Evolutionary conservation across 306 rosid genomes (phyloP).

Genomic region (Malus asiatica): DNA sequence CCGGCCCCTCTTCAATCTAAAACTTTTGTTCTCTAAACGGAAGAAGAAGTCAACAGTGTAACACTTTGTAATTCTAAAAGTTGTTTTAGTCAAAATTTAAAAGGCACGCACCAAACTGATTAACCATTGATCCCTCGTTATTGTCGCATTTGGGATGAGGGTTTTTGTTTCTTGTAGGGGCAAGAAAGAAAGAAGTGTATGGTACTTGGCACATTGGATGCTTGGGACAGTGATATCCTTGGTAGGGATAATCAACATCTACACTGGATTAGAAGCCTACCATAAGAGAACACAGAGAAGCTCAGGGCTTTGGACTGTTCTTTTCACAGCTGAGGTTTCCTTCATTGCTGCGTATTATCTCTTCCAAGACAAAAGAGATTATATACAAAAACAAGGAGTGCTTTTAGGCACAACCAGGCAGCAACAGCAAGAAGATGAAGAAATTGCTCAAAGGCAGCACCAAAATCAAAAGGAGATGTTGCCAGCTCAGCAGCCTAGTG

Average conservation of each 20-base stretch:
- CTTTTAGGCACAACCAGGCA: conserved; percentile 24
- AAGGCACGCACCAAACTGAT: too few species aligned
- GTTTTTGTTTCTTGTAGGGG: conserved; percentile 39
- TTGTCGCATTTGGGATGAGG: not conserved
- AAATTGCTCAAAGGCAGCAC: conserved; percentile 29
- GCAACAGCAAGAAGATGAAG: conserved; percentile 16
- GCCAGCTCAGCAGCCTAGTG: conserved; percentile 48
- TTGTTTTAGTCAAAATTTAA: too few species aligned
- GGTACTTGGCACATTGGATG: conserved; percentile 86
- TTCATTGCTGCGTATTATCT: conserved; percentile 62
- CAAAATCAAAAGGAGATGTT: conserved; percentile 41
- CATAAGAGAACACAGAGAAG: conserved; percentile 56
- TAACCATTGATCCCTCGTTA: too few species aligned
- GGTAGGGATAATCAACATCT: conserved; percentile 71
- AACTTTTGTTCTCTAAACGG: too few species aligned
- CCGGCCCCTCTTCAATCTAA: too few species aligned
- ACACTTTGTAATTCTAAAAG: too few species aligned
- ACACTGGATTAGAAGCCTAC: conserved; percentile 76
- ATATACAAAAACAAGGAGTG: conserved; percentile 68
- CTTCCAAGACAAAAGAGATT: conserved; percentile 78
- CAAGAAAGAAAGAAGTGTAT: conserved; percentile 61
- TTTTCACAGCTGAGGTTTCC: conserved; percentile 69
- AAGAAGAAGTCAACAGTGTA: too few species aligned
- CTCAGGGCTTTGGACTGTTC: conserved; percentile 65
- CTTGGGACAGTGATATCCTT: conserved; percentile 67